Evolutionary conservation across 2,329 filamentous ascomycete genomes (phyloP).

Genomic region (Apiospora marii): DNA sequence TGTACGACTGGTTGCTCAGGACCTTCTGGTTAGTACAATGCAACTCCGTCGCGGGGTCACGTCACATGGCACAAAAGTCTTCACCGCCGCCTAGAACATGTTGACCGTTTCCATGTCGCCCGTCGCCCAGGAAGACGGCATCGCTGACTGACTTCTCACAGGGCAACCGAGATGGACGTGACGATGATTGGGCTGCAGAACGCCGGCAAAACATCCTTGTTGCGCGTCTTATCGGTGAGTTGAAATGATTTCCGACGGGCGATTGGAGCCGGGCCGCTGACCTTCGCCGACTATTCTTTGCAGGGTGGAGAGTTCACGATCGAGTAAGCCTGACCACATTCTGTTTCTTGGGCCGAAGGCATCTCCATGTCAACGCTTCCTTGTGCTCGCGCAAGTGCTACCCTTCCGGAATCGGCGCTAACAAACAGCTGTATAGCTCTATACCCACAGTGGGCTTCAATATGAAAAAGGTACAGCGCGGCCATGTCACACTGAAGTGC

Average conservation of each 20-base stretch:
- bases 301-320: conserved; percentile 98
- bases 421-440: conserved; percentile 65
- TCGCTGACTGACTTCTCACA: conserved; percentile 46
- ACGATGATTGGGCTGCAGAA: conserved; percentile 99
- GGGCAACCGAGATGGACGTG: conserved; percentile 99
- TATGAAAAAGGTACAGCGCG: conserved; percentile 97
- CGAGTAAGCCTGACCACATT: conserved; percentile 74
- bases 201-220: conserved; percentile 94
- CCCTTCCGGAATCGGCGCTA: background rate
- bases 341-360: conserved; percentile 16
- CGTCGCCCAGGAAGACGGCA: conserved; percentile 25
- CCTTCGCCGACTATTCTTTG: conserved; percentile 32
- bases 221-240: conserved; percentile 93
- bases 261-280: conserved; percentile 43
- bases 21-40: conserved; percentile 83
- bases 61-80: conserved; percentile 37
- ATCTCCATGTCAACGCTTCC: conserved; percentile 5
- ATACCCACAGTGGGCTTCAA: conserved; percentile 99
- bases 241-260: conserved; percentile 7
- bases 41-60: conserved; percentile 38
- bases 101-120: conserved; percentile 31
- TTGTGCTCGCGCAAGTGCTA: conserved; percentile 12
- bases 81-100: conserved; percentile 32
- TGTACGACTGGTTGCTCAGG: conserved; percentile 98
- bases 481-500: conserved; percentile 97